Base-by-base conservation (phyloP, 1,284 basidiomycete species). In the Cryptococcus sp. region DNA sequence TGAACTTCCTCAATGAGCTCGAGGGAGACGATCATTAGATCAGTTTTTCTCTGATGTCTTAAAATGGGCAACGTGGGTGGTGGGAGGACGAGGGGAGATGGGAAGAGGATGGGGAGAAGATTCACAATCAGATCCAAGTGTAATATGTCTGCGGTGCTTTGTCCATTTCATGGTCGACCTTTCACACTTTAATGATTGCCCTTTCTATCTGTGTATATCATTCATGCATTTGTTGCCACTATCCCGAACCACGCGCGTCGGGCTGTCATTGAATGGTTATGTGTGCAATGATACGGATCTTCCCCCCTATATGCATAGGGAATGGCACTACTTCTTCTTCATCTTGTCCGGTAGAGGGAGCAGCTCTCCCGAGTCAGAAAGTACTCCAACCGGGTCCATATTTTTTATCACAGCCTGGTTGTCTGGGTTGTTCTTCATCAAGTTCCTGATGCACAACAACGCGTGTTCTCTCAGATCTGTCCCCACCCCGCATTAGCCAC, bases 381-480 rank as follows among this genome's bases (percentile, higher is more conserved):
- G 64, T 4, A 77, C 63, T 4, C 76, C 76, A 7, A 77, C 57
- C 2, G 87, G 87, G 66, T 85, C 83, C 62, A 92, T 84, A 56
- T 82, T 81, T 53, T 85, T 81, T 45, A 96, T 86, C 46, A 89
- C 80, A 2, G 81, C 82, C 77, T 95, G 90, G 67, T 91, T 95
- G 59, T 85, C 87, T 16, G 76, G 63, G 69, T 94, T 95, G 43
- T 81, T 79, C 62, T 85, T 80, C 57, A 94, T 81, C 23, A 94
- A 73, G 74, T 89, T 91, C 46, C 84, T 84, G 20, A 95, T 79
- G 12, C 89, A 82, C 63, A 95, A 86, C 44, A 95, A 83, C 1
- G 91, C 90, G 72, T 95, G 89, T 75, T 95, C 92, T 39, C 90
- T 85, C 46, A 96, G 78, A 77, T 90, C 91, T 93, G 68, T 20